Conservation (phyloP, 768 basidiomycete species). For the Porpolomopsis calyptriformis region DNA sequence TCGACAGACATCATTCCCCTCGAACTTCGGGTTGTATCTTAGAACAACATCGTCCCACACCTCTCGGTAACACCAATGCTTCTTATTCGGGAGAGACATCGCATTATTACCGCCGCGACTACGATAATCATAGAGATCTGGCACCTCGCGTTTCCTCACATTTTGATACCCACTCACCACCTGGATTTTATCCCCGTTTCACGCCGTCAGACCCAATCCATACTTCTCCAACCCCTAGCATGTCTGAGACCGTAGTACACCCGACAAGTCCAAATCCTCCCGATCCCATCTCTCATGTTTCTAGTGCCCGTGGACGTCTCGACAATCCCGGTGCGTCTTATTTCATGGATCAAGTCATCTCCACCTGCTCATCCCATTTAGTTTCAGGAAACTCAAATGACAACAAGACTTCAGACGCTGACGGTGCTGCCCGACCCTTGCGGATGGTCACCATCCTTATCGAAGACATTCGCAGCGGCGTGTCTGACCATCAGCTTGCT, state of each 20-base stretch:
- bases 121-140: conserved; percentile 16
- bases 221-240: not conserved
- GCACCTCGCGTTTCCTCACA: not conserved
- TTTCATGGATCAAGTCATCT: not conserved
- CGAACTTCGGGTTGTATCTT: no score
- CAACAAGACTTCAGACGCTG: not conserved
- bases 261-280: not conserved
- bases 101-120: conserved; percentile 22
- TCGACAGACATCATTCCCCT: no score
- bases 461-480: conserved; percentile 45
- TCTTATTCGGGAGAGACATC: conserved; percentile 3
- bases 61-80: conserved; percentile 8
- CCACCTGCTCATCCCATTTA: not conserved
- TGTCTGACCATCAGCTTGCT: conserved; percentile 46
- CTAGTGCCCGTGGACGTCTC: not conserved
- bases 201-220: not conserved
- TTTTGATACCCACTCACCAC: not conserved
- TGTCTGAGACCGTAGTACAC: not conserved
- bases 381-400: not conserved
- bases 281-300: not conserved
- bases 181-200: conserved; percentile 4
- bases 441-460: conserved; percentile 62
- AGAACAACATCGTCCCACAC: not conserved
- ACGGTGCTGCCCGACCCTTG: conserved; percentile 6
- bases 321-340: not conserved